Base-by-base conservation (phyloP, 2,329 filamentous ascomycete species). In the Phyllachora maydis region DNA sequence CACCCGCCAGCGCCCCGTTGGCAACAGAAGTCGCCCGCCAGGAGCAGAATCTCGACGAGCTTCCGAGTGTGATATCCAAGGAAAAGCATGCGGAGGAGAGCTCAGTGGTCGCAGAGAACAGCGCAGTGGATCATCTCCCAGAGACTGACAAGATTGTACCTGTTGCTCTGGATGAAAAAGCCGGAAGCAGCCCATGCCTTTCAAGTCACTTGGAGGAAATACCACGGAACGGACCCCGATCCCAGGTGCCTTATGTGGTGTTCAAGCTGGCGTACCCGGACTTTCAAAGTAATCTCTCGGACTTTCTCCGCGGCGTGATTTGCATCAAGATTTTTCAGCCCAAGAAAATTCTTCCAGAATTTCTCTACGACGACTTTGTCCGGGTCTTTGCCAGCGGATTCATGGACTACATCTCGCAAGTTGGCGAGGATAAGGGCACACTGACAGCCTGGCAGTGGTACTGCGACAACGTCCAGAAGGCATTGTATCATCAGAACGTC, bases 291-390 rank as follows among this genome's bases (percentile, higher is more conserved):
- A 49, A 34, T 14, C 34, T 47, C 4, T 33, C 32, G 4, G 36
- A 47, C 7, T 65, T 65, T 25, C 34, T 61, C 13, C 43, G 42
- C 12, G 54, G 53, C 0, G 52, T 57, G 23, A 35, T 54, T 0
- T 54, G 45, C 30, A 34, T 64, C 6, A 39, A 50, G 11, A 45
- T 43, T 24, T 38, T 58, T 2, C 39, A 41, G 19, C 33, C 39
- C 13, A 31, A 39, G 8, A 38, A 40, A 6, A 24, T 32, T 4
- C 34, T 62, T 11, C 43, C 47, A 8, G 45, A 49, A 13, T 57
- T 42, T 25, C 34, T 61, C 0, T 65, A 52, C 28, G 62, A 66
- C 31, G 61, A 65, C 26, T 59, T 64, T 24, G 50, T 66, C 21
- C 40, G 43, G 8, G 39, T 39, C 3, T 63, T 54, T 23, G 42